Percentiles rank a stretch among this genome's conserved stretches.
Evolutionary conservation across 768 basidiomycete genomes (phyloP).

Genomic region (Pisolithus orientalis): DNA sequence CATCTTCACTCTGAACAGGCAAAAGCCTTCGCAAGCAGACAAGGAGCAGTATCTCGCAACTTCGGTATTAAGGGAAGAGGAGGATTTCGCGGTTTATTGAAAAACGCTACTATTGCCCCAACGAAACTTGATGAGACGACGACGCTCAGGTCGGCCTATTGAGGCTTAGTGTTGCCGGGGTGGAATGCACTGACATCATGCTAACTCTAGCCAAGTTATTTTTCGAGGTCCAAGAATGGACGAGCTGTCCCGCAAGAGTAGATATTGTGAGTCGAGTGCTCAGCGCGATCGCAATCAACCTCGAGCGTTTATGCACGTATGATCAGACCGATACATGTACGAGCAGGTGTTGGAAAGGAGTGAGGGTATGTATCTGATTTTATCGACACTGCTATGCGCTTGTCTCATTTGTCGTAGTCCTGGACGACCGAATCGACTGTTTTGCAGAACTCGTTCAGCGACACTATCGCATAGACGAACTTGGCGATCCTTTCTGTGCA

Average conservation of each 20-base stretch:
- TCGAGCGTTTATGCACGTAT: constrained; percentile 1
- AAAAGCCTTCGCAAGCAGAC: constrained; percentile 24
- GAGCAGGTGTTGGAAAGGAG: constrained; percentile 83
- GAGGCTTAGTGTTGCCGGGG: constrained; percentile 11
- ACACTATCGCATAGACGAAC: constrained; percentile 63
- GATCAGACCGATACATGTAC: constrained; percentile 85
- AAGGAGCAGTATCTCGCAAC: constrained; percentile 25
- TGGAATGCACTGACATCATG: constrained; percentile 9
- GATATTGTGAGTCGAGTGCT: constrained; percentile 47
- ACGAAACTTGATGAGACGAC: constrained; percentile 4
- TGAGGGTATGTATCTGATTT: constrained; percentile 46
- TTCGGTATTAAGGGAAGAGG: constrained; percentile 10
- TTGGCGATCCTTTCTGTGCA: constrained; percentile 67
- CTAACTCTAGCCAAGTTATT: constrained; percentile 23
- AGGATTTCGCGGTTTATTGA: not conserved
- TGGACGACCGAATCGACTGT: constrained; percentile 87
- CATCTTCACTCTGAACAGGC: constrained; percentile 38
- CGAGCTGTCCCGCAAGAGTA: constrained; percentile 31
- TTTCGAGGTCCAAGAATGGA: constrained; percentile 28
- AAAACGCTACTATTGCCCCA: not conserved
- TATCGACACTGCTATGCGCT: not conserved
- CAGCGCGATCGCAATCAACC: not conserved
- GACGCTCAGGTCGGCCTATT: constrained; percentile 11
- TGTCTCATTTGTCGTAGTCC: constrained; percentile 36
- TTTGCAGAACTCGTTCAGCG: constrained; percentile 67